These are phyloP conservation scores for Pythium brassicae DNA, from an alignment of 352 stramenopile species.

Conservation along the genomic window DNA sequence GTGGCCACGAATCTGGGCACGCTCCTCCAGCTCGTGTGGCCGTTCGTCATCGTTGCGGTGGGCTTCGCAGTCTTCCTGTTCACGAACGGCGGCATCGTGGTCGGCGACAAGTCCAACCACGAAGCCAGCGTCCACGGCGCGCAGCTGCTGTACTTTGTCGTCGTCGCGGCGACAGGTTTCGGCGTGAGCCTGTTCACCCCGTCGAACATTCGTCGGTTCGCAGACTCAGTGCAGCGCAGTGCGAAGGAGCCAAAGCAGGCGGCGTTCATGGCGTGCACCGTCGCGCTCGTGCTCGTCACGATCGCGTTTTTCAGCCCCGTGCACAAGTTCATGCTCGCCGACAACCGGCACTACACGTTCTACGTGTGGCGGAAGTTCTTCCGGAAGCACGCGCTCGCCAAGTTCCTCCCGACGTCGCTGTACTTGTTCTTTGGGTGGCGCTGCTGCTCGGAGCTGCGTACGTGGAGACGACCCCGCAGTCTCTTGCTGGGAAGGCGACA, in stretches of 20 bases:
- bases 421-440: constrained; percentile 69
- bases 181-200: constrained; percentile 39
- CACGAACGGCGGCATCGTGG: constrained; percentile 75
- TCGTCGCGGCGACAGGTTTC: constrained; percentile 60
- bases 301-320: constrained; percentile 70
- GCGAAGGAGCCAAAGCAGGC: constrained; percentile 25
- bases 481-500: too few species aligned
- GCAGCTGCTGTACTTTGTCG: constrained; percentile 75
- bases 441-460: constrained; percentile 65
- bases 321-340: constrained; percentile 89
- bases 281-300: constrained; percentile 22
- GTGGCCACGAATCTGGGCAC: constrained; percentile 41
- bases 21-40: constrained; percentile 64
- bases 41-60: constrained; percentile 53
- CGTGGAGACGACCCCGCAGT: constrained; percentile 7
- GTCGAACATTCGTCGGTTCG: constrained; percentile 29
- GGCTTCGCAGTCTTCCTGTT: constrained; percentile 62
- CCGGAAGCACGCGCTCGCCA: constrained; percentile 59
- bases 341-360: constrained; percentile 93
- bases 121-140: constrained; percentile 66
- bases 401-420: constrained; percentile 51
- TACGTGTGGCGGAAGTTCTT: constrained; percentile 91
- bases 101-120: constrained; percentile 84
- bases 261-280: constrained; percentile 23
- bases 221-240: constrained; percentile 28